phyloP scores from a whole-genome alignment of 176 grass and related monocot species.

The Hyparrhenia diplandra region DNA sequence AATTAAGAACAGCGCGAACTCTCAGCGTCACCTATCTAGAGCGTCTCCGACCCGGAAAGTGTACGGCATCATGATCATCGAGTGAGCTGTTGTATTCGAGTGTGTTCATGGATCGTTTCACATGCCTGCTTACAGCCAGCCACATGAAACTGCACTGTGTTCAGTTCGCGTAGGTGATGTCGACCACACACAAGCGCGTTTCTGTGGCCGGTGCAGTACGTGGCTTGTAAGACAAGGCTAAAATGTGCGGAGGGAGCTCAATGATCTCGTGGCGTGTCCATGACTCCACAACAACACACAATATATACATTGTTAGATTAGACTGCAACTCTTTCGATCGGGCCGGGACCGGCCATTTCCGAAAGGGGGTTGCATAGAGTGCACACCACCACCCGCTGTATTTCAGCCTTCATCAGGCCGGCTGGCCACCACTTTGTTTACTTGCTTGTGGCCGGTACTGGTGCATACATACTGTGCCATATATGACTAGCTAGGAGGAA shows the following conservation, averaged over 20 bases:
- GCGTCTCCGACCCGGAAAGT: not conserved
- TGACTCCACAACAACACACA: not conserved
- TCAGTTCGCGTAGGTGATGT: not conserved
- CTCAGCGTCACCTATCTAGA: not conserved
- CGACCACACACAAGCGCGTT: not conserved
- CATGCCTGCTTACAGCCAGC: not conserved
- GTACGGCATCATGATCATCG: not conserved
- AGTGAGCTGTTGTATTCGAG: not conserved
- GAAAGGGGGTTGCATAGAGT: not conserved
- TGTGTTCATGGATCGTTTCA: not conserved
- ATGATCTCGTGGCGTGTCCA: slow-evolving; percentile 13
- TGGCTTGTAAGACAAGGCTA: slow-evolving; percentile 45
- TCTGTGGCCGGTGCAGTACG: not conserved
- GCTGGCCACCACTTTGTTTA: not conserved
- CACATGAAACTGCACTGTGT: not conserved
- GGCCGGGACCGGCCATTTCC: slow-evolving; percentile 9
- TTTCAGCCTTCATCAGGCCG: slow-evolving; percentile 4
- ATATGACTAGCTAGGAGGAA: not conserved
- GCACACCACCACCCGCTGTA: not conserved
- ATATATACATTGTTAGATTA: not conserved
- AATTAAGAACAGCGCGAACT: not conserved
- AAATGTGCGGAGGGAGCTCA: slow-evolving; percentile 12
- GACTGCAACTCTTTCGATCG: not conserved
- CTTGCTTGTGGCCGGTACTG: not conserved
- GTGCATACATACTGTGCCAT: not conserved